These are phyloP conservation scores for Choiromyces venosus DNA, from an alignment of 495 filamentous ascomycete genomes.

Conservation along the genomic window DNA sequence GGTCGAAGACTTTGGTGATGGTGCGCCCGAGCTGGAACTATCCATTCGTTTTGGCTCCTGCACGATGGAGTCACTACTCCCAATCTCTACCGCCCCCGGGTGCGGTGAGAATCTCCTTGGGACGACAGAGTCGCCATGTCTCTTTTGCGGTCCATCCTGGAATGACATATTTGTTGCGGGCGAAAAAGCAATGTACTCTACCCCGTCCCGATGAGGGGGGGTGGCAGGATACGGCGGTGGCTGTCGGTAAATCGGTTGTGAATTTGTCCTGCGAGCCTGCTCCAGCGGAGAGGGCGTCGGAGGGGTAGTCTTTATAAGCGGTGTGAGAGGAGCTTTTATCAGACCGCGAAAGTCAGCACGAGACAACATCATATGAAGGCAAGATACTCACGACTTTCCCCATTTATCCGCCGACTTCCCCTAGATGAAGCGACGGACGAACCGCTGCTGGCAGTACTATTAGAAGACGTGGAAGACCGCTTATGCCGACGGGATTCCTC, in stretches of 20 bases:
- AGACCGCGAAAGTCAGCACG: background rate
- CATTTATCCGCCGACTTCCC: conserved; percentile 9
- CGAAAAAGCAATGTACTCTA: conserved; percentile 27
- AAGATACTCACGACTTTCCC: conserved; percentile 18
- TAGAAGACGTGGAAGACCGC: background rate
- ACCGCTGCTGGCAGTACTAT: background rate
- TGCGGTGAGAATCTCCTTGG: conserved; percentile 11
- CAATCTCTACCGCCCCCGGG: conserved; percentile 34
- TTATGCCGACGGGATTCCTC: background rate
- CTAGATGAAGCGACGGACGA: conserved; percentile 14
- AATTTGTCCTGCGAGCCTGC: conserved; percentile 30
- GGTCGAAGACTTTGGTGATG: conserved; percentile 3
- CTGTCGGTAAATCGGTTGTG: conserved; percentile 12
- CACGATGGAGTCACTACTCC: conserved; percentile 19
- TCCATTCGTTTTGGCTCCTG: background rate
- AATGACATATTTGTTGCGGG: conserved; percentile 1
- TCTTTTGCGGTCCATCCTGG: conserved; percentile 13
- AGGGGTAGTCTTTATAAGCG: conserved; percentile 32
- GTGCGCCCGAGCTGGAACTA: background rate
- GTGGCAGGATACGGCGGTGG: conserved; percentile 33
- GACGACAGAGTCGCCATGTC: conserved; percentile 11
- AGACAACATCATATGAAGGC: background rate
- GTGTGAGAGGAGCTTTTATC: conserved; percentile 22
- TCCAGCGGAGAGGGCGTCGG: conserved; percentile 37
- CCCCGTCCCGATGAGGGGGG: conserved; percentile 11